phyloP scores from a whole-genome alignment of 768 basidiomycete genomes.

The Pleurotus djamor region DNA sequence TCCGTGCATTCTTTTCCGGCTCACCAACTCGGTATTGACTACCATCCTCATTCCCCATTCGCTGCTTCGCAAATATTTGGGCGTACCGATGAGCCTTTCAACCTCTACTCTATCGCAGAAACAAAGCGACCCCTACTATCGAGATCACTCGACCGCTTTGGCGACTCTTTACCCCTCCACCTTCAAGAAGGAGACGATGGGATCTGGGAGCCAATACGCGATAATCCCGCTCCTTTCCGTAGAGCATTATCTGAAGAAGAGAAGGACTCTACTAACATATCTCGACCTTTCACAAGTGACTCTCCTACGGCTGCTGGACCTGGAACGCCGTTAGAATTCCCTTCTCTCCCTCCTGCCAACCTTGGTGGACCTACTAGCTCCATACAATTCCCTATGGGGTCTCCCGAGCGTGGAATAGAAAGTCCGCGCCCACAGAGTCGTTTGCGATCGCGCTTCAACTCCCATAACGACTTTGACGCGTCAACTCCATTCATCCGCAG shows the following conservation, averaged over 20 bases:
- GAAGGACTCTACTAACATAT: constrained; percentile 48
- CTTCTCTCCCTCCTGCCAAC: constrained; percentile 48
- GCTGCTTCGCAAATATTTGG: constrained; percentile 84
- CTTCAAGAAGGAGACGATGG: constrained; percentile 38
- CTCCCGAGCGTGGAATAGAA: constrained; percentile 66
- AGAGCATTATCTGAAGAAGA: constrained; percentile 77
- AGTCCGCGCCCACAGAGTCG: constrained; percentile 50
- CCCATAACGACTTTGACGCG: constrained; percentile 71
- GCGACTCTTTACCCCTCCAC: constrained; percentile 48
- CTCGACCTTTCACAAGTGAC: constrained; percentile 37
- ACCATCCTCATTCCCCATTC: constrained; percentile 82
- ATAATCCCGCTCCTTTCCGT: constrained; percentile 74
- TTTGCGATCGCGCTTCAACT: constrained; percentile 63
- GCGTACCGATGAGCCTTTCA: constrained; percentile 74
- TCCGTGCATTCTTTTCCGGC: constrained; percentile 71
- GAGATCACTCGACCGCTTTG: constrained; percentile 50
- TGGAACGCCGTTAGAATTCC: constrained; percentile 59
- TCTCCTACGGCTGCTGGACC: constrained; percentile 39
- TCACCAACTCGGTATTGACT: constrained; percentile 61
- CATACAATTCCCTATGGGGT: constrained; percentile 79
- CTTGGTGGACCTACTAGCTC: constrained; percentile 58
- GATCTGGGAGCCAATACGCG: constrained; percentile 44
- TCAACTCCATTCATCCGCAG: constrained; percentile 82
- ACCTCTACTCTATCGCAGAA: constrained; percentile 80
- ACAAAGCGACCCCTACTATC: constrained; percentile 50